Base-by-base conservation (phyloP, 2,329 filamentous ascomycete species). In the Lasiodiplodia sp. region DNA sequence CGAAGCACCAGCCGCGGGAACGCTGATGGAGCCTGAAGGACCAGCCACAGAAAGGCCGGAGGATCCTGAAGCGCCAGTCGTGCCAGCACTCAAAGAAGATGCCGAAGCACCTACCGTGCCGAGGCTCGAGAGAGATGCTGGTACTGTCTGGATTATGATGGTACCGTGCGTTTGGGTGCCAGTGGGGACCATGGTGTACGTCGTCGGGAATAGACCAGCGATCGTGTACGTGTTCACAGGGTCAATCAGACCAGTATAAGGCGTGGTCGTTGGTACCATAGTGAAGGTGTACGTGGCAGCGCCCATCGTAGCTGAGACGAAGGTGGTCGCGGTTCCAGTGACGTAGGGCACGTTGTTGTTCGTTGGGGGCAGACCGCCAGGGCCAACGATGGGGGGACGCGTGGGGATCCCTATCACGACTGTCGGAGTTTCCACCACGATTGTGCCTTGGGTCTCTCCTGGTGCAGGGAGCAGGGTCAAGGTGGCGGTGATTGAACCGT, bases 391-490 rank as follows among this genome's bases (percentile, higher is more conserved):
- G n/a, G 18, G 16, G 34, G 16, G 25, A 18, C 14, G 38, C 21
- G 11, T 2, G 37, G 28, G n/a, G 44, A 44, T 7, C 18, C 40
- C 56, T 38, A 21, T 34, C 23, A 23, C 23, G 23, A 23, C 44
- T 11, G 52, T 57, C 1, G 64, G 64, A 8, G 21, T 55, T 37
- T 66, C 64, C 10, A 66, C 25, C 2, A 66, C 52, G 3, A 66
- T 21, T 4, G 64, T 66, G 11, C 64, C 64, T 14, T 6, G 8
- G 4, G 40, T 18, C 25, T 44, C 52, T 1, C 31, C 23, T 6
- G 31, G 34, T 5, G n/a, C 21, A 16, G 64, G 64, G 7, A 66
- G 37, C 25, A 66, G 51, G 7, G 64, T 66, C 12, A 66, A 47
- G 21, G 64, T 66, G n/a, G 4, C 18, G 6, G 18, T 49, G 6